Evolutionary conservation across 2,329 filamentous ascomycete genomes (phyloP).

Genomic region (Xylariaceae sp.): DNA sequence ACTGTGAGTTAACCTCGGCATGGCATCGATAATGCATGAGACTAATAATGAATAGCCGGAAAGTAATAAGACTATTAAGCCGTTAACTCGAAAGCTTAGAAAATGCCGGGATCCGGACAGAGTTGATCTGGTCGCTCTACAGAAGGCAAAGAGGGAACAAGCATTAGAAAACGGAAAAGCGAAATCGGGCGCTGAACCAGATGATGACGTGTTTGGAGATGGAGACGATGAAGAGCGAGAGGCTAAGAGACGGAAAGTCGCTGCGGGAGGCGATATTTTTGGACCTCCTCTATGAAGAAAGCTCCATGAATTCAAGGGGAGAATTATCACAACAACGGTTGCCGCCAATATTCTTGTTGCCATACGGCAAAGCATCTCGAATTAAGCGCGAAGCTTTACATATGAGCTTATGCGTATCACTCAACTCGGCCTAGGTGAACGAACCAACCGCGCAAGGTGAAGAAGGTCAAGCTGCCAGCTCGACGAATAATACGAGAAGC

Average conservation of each 20-base stretch:
- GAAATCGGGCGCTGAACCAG: conserved; percentile 42
- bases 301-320: no score
- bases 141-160: conserved; percentile 64
- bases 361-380: not conserved
- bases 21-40: conserved; percentile 31
- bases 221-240: conserved; percentile 37
- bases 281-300: conserved; percentile 32
- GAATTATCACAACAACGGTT: not conserved
- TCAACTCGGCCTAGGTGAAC: no score
- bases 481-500: no score
- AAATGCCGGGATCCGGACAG: conserved; percentile 75
- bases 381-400: no score
- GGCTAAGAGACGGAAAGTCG: conserved; percentile 44
- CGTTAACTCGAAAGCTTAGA: conserved; percentile 69
- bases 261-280: conserved; percentile 28
- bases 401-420: no score
- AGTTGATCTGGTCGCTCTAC: conserved; percentile 70
- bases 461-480: no score
- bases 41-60: conserved; percentile 43
- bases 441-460: no score
- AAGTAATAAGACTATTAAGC: conserved; percentile 54
- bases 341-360: not conserved
- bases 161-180: conserved; percentile 44
- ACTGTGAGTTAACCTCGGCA: conserved; percentile 42
- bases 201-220: conserved; percentile 52